Base-by-base conservation (phyloP, 352 stramenopile genomes). In the Saprolegnia diclina region DNA sequence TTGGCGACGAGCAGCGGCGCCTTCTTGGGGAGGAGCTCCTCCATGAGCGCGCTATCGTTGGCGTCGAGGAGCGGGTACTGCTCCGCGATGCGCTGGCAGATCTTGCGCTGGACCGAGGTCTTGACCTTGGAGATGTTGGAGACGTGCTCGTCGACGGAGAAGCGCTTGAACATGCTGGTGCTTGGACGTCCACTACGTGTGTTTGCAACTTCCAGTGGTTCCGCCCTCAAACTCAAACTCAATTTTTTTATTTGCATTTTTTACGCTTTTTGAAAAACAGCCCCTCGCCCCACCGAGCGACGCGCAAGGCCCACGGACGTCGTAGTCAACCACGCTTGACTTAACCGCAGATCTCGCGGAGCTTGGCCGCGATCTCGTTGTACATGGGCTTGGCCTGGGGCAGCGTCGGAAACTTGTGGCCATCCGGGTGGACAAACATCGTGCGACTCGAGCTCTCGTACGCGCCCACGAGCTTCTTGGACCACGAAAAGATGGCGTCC, bases 41-140 rank as follows among this genome's bases (percentile, higher is more conserved):
- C 90, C 24, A 94, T 74, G 52, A 97, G 85, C 67, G 92, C 90
- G 61, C 98, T 77, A 24, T 92, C 78, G 54, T 82, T 71, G 18
- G 87, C 77, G 55, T 91, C 83, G 2, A 81, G 81, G 11, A 90
- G 72, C 63, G 85, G 80, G 64, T 97, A 98, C 80, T 99, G 90
- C 71, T 97, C 89, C 35, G 96, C 64, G 64, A 99, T 94, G 76
- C 96, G 93, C 50, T 82, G 79, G 71, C 96, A 96, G 72, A 99
- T 98, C 50, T 84, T 90, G 37, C 97, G 89, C 82, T 98, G 95
- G 55, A 98, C 93, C 63, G 93, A 98, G 42, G 92, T 94, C 81
- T 99, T 99, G 56, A 99, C 89, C 81, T 99, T 96, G 73, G 95
- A 98, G 74, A 92, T 98, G 46, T 79, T 89, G 55, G 90, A 98